A percentile compares a stretch with the other conserved stretches of the same genome.
Evolutionary conservation across 305 asterid species (phyloP).

Genomic region (Fraxinus velutina): DNA sequence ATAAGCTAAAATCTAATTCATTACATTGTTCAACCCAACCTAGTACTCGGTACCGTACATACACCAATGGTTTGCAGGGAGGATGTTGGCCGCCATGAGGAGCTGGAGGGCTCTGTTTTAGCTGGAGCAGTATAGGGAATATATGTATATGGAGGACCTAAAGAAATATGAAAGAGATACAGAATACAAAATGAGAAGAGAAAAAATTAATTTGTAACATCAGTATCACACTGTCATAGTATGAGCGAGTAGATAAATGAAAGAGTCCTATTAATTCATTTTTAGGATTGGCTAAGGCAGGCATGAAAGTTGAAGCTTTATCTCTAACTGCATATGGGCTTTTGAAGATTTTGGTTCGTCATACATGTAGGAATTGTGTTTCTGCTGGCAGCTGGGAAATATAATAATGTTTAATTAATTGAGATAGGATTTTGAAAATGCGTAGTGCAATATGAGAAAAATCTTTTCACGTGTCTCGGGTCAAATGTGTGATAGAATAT

Average conservation of each 20-base stretch:
- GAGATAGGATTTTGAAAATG: constrained; percentile 2
- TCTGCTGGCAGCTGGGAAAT: not conserved
- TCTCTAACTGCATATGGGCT: not conserved
- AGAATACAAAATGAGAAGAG: not conserved
- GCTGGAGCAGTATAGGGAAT: not conserved
- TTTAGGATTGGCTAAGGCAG: not conserved
- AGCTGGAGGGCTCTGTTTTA: not conserved
- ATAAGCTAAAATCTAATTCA: not conserved
- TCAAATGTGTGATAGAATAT: not conserved
- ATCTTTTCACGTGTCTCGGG: not conserved
- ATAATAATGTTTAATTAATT: not conserved
- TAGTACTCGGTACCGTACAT: not conserved
- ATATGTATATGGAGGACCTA: not conserved
- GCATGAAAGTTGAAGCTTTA: not conserved
- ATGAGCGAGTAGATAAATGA: not conserved
- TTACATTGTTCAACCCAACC: not conserved
- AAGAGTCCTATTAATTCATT: not conserved
- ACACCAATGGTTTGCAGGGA: not conserved
- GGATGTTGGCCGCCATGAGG: not conserved
- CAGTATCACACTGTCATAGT: not conserved
- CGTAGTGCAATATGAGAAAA: not conserved
- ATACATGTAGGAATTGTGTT: constrained; percentile 7
- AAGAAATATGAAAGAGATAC: not conserved
- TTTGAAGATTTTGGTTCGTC: constrained; percentile 13
- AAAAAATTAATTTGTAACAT: not conserved